Evolutionary conservation across 768 basidiomycete genomes (phyloP).

Genomic region (Flagelloscypha sp.): DNA sequence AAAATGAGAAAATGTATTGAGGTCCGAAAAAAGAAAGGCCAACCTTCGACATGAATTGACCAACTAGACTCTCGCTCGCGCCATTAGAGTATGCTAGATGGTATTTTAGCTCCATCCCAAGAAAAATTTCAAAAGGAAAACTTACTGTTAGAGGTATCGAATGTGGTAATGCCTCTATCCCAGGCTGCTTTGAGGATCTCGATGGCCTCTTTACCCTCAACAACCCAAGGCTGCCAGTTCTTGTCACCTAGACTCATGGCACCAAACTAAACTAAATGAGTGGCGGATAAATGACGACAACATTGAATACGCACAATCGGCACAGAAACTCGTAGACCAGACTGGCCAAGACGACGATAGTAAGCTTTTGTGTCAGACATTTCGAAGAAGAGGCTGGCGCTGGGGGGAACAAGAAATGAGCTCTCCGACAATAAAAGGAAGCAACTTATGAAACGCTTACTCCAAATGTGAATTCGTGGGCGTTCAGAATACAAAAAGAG

Average conservation of each 20-base stretch:
- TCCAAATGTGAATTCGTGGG: too few species aligned
- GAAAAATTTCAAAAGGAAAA: too few species aligned
- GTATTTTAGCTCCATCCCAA: too few species aligned
- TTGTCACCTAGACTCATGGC: slow-evolving; percentile 18
- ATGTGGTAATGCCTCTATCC: slow-evolving; percentile 29
- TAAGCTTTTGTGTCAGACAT: too few species aligned
- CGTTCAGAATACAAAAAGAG: too few species aligned
- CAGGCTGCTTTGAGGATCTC: slow-evolving; percentile 29
- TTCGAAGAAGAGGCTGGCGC: too few species aligned
- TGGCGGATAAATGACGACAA: not conserved
- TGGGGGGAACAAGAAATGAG: too few species aligned
- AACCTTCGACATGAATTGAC: slow-evolving; percentile 27
- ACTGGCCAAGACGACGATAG: slow-evolving; percentile 23
- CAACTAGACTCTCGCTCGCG: slow-evolving; percentile 29
- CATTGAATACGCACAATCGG: slow-evolving; percentile 18
- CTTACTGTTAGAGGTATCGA: slow-evolving; percentile 25
- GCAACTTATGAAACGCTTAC: too few species aligned
- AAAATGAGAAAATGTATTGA: not conserved
- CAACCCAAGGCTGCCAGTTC: slow-evolving; percentile 11
- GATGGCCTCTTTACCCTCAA: slow-evolving; percentile 13
- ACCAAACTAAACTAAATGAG: slow-evolving; percentile 16
- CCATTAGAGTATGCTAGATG: slow-evolving; percentile 24
- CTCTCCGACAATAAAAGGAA: too few species aligned
- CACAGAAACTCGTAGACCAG: slow-evolving; percentile 24
- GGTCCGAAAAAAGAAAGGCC: slow-evolving; percentile 8